Conservation (phyloP, 2,329 filamentous ascomycete species). For the Chaetomium globosum region DNA sequence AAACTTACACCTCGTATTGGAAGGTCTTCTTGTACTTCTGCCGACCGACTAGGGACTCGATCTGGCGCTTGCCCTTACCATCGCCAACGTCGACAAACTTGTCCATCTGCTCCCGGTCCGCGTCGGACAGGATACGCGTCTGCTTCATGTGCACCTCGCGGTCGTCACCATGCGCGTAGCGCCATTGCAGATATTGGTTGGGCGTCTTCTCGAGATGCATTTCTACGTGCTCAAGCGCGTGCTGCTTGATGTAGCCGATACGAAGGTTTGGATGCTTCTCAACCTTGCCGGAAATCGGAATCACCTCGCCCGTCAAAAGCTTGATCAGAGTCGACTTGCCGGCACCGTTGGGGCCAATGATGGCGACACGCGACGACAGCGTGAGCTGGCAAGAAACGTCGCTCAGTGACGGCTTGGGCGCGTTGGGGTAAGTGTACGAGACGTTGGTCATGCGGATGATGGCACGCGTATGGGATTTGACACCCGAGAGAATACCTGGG, state of each 20-base stretch:
- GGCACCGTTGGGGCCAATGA: conserved; percentile 96
- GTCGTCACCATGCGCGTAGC: conserved; percentile 95
- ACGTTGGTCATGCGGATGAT: conserved; percentile 95
- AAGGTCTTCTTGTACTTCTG: conserved; percentile 99
- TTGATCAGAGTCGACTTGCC: conserved; percentile 99
- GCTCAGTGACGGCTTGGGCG: conserved; percentile 80
- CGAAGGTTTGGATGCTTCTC: conserved; percentile 98
- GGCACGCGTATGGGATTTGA: conserved; percentile 91
- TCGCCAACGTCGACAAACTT: conserved; percentile 84
- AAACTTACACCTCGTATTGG: conserved; percentile 86
- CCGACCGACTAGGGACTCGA: conserved; percentile 90
- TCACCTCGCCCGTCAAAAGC: conserved; percentile 87
- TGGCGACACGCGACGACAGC: conserved; percentile 89
- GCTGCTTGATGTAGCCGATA: conserved; percentile 99
- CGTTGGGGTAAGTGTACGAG: conserved; percentile 90
- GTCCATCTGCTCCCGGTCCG: conserved; percentile 88
- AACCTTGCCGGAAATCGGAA: conserved; percentile 81
- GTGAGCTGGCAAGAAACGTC: conserved; percentile 87
- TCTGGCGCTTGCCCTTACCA: conserved; percentile 72
- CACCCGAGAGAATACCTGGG: conserved; percentile 88
- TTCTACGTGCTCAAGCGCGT: conserved; percentile 97
- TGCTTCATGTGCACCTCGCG: conserved; percentile 98
- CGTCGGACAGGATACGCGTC: conserved; percentile 82
- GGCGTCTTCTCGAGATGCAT: conserved; percentile 99
- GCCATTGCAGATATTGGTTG: conserved; percentile 98